phyloP scores from a whole-genome alignment of 306 rosid species.

The Leucaena leucocephala region DNA sequence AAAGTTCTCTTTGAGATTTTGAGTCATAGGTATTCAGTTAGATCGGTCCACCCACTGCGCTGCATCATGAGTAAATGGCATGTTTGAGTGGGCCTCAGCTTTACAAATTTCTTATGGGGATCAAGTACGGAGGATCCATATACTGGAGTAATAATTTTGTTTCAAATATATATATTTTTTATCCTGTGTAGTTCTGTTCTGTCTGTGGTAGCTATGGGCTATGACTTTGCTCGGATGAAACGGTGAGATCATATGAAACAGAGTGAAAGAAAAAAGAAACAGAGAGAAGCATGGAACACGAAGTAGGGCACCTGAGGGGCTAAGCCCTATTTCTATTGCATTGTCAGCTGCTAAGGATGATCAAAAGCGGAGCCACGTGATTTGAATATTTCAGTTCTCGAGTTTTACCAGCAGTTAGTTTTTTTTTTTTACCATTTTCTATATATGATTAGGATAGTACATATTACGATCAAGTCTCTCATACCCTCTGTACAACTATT shows the following conservation, averaged over 20 bases:
- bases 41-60: not conserved
- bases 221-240: conserved; percentile 26
- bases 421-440: not conserved
- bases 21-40: not conserved
- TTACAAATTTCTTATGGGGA: conserved; percentile 16
- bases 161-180: not conserved
- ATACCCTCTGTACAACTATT: conserved; percentile 28
- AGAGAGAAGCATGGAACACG: conserved; percentile 7
- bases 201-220: not conserved
- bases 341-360: conserved; percentile 44
- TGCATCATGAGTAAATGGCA: conserved; percentile 3
- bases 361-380: conserved; percentile 33
- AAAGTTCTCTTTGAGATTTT: conserved; percentile 27
- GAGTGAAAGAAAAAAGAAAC: not conserved
- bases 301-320: conserved; percentile 46
- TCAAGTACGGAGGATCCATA: conserved; percentile 40
- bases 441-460: conserved; percentile 49
- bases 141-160: conserved; percentile 19
- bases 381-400: conserved; percentile 4
- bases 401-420: conserved; percentile 14
- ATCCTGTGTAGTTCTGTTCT: not conserved
- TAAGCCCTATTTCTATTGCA: conserved; percentile 55
- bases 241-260: conserved; percentile 28
- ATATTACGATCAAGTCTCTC: conserved; percentile 50
- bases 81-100: conserved; percentile 32